phyloP scores from a whole-genome alignment of 1,284 basidiomycete genomes.

The Sanguinoderma infundibulare region DNA sequence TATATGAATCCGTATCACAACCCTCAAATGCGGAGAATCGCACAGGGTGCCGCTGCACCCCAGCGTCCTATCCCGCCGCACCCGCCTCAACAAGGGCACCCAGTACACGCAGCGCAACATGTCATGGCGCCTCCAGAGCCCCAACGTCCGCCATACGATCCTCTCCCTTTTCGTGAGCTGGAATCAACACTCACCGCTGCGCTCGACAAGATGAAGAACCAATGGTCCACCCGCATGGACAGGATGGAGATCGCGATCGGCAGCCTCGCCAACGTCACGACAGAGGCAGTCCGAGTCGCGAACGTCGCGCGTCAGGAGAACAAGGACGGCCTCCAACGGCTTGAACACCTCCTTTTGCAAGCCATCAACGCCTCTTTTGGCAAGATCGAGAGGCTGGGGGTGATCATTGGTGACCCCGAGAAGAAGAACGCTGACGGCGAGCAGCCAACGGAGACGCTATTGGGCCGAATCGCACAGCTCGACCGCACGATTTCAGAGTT shows the following conservation, averaged over 20 bases:
- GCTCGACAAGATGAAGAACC: slow-evolving; percentile 2
- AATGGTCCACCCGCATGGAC: slow-evolving; percentile 6
- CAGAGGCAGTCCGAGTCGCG: slow-evolving; percentile 8
- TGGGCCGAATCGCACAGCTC: slow-evolving; percentile 14
- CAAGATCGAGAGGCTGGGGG: slow-evolving; percentile 7
- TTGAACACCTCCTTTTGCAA: slow-evolving; percentile 7
- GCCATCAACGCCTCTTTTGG: slow-evolving; percentile 1
- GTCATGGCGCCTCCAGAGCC: background rate
- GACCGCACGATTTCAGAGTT: slow-evolving; percentile 20
- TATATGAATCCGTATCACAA: background rate
- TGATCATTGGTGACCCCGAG: slow-evolving; percentile 7
- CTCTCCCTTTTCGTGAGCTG: slow-evolving; percentile 6
- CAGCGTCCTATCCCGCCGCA: background rate
- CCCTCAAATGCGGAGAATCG: background rate
- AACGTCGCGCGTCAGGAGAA: slow-evolving; percentile 9
- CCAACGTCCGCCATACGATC: background rate
- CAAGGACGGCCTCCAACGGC: slow-evolving; percentile 6
- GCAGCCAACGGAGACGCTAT: background rate
- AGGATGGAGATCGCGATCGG: slow-evolving; percentile 14
- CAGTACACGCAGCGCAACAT: background rate
- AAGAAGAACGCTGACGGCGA: background rate
- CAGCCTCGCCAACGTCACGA: slow-evolving; percentile 4
- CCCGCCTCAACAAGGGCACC: background rate
- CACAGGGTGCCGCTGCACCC: background rate
- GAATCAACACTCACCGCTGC: background rate